Evolutionary conservation across 1,284 basidiomycete genomes (phyloP).

Genomic region (Laetiporus sulphureus): DNA sequence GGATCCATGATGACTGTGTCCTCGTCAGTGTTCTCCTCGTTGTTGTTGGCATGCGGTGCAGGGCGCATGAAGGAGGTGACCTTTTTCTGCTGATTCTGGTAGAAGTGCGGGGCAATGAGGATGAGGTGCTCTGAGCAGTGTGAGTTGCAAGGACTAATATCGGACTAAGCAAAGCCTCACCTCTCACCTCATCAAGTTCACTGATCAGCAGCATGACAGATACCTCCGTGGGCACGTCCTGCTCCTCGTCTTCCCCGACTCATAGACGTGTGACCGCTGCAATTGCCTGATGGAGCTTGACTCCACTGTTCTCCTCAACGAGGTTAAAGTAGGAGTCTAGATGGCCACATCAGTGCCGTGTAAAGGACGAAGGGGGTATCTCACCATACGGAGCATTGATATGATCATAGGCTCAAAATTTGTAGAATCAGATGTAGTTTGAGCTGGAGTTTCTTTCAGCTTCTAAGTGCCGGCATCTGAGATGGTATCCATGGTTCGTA

Average conservation of each 20-base stretch:
- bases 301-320: slow-evolving; percentile 70
- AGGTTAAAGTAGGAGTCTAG: slow-evolving; percentile 51
- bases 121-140: slow-evolving; percentile 91
- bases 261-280: slow-evolving; percentile 83
- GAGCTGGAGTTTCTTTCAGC: slow-evolving; percentile 38
- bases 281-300: slow-evolving; percentile 81
- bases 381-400: slow-evolving; percentile 75
- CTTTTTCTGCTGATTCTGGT: slow-evolving; percentile 29
- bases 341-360: background rate
- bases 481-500: slow-evolving; percentile 65
- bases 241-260: slow-evolving; percentile 49
- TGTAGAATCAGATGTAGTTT: slow-evolving; percentile 84
- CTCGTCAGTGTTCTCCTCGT: slow-evolving; percentile 52
- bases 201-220: slow-evolving; percentile 41
- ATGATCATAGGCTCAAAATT: slow-evolving; percentile 85
- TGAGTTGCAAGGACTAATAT: too few species aligned
- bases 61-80: slow-evolving; percentile 72
- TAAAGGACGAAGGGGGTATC: slow-evolving; percentile 12
- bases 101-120: slow-evolving; percentile 60
- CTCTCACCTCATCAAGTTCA: too few species aligned
- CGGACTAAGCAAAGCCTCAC: too few species aligned
- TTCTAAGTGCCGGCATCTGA: background rate
- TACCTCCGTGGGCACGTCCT: slow-evolving; percentile 41
- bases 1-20: slow-evolving; percentile 80
- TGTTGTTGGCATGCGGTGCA: slow-evolving; percentile 62